These are phyloP conservation scores for Fusarium newnesense DNA, from an alignment of 2,329 filamentous ascomycete species.

Conservation along the genomic window DNA sequence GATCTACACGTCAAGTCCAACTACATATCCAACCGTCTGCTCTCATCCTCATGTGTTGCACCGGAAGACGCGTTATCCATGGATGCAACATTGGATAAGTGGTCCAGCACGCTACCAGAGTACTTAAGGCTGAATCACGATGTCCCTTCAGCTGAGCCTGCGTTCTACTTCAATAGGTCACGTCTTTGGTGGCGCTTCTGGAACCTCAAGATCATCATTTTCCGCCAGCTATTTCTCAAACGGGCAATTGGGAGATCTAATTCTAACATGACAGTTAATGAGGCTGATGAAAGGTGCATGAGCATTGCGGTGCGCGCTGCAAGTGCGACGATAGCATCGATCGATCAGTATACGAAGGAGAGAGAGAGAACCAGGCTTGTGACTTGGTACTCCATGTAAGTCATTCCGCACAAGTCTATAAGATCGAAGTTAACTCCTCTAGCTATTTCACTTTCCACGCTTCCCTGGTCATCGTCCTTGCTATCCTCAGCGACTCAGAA, in stretches of 20 bases:
- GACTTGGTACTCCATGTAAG: background rate
- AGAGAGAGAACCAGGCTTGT: background rate
- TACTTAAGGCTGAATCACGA: background rate
- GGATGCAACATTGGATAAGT: background rate
- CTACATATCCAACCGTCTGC: background rate
- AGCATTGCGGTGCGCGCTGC: background rate
- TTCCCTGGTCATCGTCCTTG: background rate
- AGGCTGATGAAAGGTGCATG: background rate
- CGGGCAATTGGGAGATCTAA: background rate
- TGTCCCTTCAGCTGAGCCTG: background rate
- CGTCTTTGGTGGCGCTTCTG: background rate
- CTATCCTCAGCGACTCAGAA: background rate
- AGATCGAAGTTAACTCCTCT: background rate
- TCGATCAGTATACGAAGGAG: background rate
- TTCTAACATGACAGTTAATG: background rate
- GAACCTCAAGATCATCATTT: background rate
- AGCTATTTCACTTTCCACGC: background rate
- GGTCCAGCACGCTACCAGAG: background rate
- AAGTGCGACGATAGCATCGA: background rate
- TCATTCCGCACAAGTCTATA: fast-evolving
- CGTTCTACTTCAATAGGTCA: background rate
- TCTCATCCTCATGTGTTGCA: background rate
- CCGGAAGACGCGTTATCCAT: background rate
- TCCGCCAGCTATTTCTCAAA: background rate
- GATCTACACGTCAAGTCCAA: background rate